phyloP scores from a whole-genome alignment of 768 basidiomycete species.

The Russula sp. region DNA sequence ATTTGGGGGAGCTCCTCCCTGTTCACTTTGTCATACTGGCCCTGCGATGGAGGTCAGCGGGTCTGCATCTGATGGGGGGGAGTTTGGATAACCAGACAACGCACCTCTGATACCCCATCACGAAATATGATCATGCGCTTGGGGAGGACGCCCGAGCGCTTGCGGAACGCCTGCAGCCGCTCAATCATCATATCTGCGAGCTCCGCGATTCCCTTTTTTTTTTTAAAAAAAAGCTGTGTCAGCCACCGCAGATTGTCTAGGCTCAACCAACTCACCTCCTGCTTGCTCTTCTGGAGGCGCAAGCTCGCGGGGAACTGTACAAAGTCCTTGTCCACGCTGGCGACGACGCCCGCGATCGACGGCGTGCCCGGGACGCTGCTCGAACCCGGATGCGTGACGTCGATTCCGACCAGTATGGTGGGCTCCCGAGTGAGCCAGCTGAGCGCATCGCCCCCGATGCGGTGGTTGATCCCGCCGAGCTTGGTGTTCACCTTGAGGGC shows the following conservation, averaged over 20 bases:
- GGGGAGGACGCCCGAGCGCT: constrained; percentile 47
- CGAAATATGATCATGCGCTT: constrained; percentile 67
- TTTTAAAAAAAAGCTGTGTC: background rate
- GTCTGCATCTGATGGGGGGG: background rate
- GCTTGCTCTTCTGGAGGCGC: constrained; percentile 53
- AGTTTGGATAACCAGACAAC: constrained; percentile 20
- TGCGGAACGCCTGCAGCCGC: constrained; percentile 51
- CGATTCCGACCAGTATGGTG: constrained; percentile 84
- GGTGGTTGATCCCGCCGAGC: constrained; percentile 75
- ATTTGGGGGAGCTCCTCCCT: constrained; percentile 58
- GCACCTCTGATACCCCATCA: constrained; percentile 77
- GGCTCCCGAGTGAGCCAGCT: constrained; percentile 57
- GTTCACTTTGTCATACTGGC: constrained; percentile 64
- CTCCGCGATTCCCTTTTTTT: constrained; percentile 61
- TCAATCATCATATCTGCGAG: constrained; percentile 65
- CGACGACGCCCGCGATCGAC: constrained; percentile 80
- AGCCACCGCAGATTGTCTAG: background rate
- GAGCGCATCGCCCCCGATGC: constrained; percentile 50
- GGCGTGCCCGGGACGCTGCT: constrained; percentile 64
- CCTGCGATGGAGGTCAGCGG: constrained; percentile 35
- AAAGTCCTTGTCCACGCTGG: constrained; percentile 61
- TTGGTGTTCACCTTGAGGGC: constrained; percentile 81
- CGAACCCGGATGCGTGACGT: constrained; percentile 77
- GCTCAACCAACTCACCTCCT: constrained; percentile 30
- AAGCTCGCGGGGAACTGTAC: constrained; percentile 76